Conservation (phyloP, 2,329 filamentous ascomycete genomes). For the Zymoseptoria passerinii region DNA sequence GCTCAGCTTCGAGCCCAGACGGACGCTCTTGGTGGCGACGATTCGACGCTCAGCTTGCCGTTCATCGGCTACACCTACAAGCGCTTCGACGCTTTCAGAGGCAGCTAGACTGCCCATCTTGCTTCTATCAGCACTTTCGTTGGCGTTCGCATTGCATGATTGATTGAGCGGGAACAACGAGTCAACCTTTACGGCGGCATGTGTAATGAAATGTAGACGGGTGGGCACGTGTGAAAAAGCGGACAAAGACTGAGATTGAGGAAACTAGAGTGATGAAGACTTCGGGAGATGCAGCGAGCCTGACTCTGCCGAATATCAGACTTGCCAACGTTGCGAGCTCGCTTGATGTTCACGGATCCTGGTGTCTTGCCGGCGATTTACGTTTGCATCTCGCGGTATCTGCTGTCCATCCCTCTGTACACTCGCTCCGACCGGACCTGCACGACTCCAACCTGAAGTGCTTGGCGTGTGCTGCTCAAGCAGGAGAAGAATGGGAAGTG, state of each 20-base stretch:
- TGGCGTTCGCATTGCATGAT: background rate
- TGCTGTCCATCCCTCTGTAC: too few species aligned
- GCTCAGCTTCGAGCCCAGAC: slow-evolving; percentile 80
- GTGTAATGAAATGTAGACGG: background rate
- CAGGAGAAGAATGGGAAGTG: too few species aligned
- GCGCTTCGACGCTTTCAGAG: slow-evolving; percentile 67
- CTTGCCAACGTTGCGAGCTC: background rate
- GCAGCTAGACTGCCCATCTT: slow-evolving; percentile 18
- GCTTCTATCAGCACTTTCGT: background rate
- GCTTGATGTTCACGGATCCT: background rate
- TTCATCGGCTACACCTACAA: slow-evolving; percentile 98
- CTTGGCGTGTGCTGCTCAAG: too few species aligned
- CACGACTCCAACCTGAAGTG: too few species aligned
- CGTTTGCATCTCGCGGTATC: background rate
- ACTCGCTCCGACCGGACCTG: too few species aligned
- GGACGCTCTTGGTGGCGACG: slow-evolving; percentile 63
- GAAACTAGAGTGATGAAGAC: background rate
- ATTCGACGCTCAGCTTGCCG: slow-evolving; percentile 89
- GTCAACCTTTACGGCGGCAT: background rate
- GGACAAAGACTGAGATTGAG: background rate
- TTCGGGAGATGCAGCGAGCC: background rate
- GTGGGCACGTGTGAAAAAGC: too few species aligned
- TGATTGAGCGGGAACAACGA: background rate
- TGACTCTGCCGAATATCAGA: background rate
- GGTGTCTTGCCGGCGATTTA: background rate